Percentiles rank a stretch among this genome's conserved stretches.
Conservation (phyloP, 2,329 filamentous ascomycete genomes). For the Pseudogymnoascus sp. region DNA sequence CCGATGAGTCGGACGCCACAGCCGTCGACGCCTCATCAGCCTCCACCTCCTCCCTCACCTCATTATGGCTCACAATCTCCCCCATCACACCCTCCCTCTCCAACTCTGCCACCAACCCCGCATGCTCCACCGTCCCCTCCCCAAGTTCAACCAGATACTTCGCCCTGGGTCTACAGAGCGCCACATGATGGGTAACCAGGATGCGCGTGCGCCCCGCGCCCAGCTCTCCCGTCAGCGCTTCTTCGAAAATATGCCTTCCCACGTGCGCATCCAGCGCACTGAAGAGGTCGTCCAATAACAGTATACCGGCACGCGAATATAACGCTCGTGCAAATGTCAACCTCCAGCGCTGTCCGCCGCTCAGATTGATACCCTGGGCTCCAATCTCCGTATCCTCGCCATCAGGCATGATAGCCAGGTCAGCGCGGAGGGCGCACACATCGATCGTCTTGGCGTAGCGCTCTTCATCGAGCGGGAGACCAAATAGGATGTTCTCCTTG, state of each 20-base stretch:
- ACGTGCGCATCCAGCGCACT: conserved; percentile 75
- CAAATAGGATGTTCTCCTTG: conserved; percentile 71
- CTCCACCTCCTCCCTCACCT: conserved; percentile 37
- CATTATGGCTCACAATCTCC: conserved; percentile 50
- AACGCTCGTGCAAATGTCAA: conserved; percentile 72
- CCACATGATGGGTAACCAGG: conserved; percentile 73
- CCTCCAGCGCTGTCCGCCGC: conserved; percentile 77
- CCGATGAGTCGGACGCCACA: conserved; percentile 48
- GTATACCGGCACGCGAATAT: conserved; percentile 69
- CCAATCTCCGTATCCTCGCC: conserved; percentile 77
- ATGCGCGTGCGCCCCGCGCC: conserved; percentile 65
- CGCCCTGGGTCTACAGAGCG: conserved; percentile 60
- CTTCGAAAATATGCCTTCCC: conserved; percentile 70
- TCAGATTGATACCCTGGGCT: conserved; percentile 76
- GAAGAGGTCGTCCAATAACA: conserved; percentile 79
- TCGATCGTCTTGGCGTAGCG: conserved; percentile 65
- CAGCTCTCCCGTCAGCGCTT: conserved; percentile 65
- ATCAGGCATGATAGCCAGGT: conserved; percentile 67
- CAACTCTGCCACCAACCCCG: conserved; percentile 61
- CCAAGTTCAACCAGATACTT: conserved; percentile 69
- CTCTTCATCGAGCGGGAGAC: conserved; percentile 59
- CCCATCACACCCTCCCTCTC: conserved; percentile 48
- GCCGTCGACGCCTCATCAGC: conserved; percentile 46
- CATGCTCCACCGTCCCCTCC: conserved; percentile 57
- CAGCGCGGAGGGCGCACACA: conserved; percentile 67